Evolutionary conservation across 2,329 filamentous ascomycete genomes (phyloP), one percentile per base, ranked within the genome.

Genomic region (Fusarium decemcellulare): DNA sequence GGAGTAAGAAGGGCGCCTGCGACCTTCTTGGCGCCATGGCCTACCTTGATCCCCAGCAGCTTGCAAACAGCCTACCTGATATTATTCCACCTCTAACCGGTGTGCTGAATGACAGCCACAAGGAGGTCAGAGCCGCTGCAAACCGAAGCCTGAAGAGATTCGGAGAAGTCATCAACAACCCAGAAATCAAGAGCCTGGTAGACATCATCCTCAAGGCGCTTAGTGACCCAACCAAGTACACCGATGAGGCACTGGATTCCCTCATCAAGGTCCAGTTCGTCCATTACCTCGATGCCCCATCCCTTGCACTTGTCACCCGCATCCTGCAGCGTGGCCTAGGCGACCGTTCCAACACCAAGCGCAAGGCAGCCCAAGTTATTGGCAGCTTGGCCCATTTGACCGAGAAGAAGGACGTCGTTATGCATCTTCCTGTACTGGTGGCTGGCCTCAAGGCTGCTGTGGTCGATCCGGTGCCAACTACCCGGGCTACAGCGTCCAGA

Each of bases 231-330:
- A 99, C 95, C 1, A 98, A 96, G 78, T 94, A 97, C 82, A 99
- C 97, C 0, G 95, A 99, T 76, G 93, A 97, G 72, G 96, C 96
- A 15, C 85, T 99, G 64, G 95, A 99, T 78, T 87, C 94, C 0
- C 88, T 99, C 62, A 98, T 99, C 84, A 98, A 97, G 82, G 93
- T 99, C n/a, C 94, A 94, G 51, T 99, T 99, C 78, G 91, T 98
- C 14, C 96, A 99, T 81, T 99, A 98, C 77, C 88, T 99, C n/a
- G 96, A 99, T 80, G 93, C 97, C 1, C 96, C 96, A 6, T 99
- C 97, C 3, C 86, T 99, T 74, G 96, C 96, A 18, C 88, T 99
- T 56, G 94, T 99, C 68, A 97, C 96, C 48, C 93, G 96, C 68
- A 98, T 99, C 73, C 85, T 99, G 37, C 95, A 99, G 81, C 93